Evolutionary conservation across 345 rosid species (phyloP), one percentile per base, ranked within the genome.

Genomic region (Cardamine resedifolia): DNA sequence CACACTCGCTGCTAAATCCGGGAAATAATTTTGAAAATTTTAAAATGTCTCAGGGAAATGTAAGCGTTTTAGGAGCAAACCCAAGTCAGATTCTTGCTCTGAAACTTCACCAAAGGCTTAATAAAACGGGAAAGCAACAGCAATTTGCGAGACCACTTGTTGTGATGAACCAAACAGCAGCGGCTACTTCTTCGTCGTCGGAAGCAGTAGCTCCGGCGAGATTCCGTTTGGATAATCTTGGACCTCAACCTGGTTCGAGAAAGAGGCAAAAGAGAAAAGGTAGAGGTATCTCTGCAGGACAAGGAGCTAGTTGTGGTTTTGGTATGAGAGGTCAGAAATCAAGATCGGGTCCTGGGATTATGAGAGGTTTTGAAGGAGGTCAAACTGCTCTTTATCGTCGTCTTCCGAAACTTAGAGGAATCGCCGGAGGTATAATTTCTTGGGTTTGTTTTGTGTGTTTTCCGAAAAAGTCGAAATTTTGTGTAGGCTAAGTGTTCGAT

Each of bases 321-420:
- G 98, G 97, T 7, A 91, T 91, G 98, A 85, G 96, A 79, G 98
- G 98, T n/a, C 97, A 94, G 85, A 94, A 94, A 62, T 95, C 99
- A 11, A 80, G 96, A 61, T 88, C 97, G 0, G 99, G 97, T 67
- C 97, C 92, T 11, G 99, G 99, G 15, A 86, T 89, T 41, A 82
- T 82, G 75, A 87, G 77, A 80, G 99, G 97, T 0, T 95, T 95
- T 27, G 97, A 95, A 78, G 97, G 99, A n/a, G 97, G 97, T 0
- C 96, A 91, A 78, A 95, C 89, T 80, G 93, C 97, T 12, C 96
- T 95, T 14, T 91, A 89, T 69, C 86, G 99, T 30, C 92, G 99
- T 14, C 69, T 95, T 53, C 97, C 99, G 0, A 95, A 94, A 70
- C 80, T 95, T 76, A 85, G 91, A 41, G 98, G 98, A 38, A 93